Base-by-base conservation (phyloP, 306 rosid genomes). In the Datisca glomerata region DNA sequence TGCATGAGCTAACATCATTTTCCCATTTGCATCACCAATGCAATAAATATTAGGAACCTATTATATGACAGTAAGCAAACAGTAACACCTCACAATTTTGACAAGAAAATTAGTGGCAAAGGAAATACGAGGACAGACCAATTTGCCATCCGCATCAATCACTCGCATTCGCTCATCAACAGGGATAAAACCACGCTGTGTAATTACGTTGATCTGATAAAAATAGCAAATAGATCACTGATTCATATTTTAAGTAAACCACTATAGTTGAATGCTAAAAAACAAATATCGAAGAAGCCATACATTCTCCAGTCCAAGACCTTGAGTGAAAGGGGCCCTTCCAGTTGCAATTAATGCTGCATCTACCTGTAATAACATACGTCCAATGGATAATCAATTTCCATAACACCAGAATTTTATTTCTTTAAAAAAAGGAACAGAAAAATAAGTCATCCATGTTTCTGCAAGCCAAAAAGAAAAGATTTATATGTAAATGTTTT, bases 1-100 rank as follows among this genome's bases (percentile, higher is more conserved):
- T 46, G 95, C 95, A 74, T 89, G 95, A 58, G 97, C 95, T 70
- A 89, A 84, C 97, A 89, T 89, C 93, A 89, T 74, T 75, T 89
- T 83, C 51, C 95, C 91, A 53, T 89, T 83, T 43, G 95, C 97
- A 63, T 89, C 97, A 25, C 97, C 95, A 51, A 89, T 83, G 73
- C 97, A 89, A 65, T 49, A 83, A 15, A 83, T 63, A 65, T 80
- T 72, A 47, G 97, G 97, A 31, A 83, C 95, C 97, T 89, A 55
- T 21, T 34, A 53, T 58, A 56, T 56, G 52, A 59, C 53, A 50
- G 51, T 51, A 53, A 64, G 19, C 38, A 66, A 49, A 63, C 52
- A 70, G 45, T 27, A 43, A 58, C 68, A 42, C 49, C 17, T 51
- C 22, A 27, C 42, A 18, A 41, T 43, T 37, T 16, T 32, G 13